Conservation (phyloP, 2,329 filamentous ascomycete genomes). For the Aphanoascus verrucosus region DNA sequence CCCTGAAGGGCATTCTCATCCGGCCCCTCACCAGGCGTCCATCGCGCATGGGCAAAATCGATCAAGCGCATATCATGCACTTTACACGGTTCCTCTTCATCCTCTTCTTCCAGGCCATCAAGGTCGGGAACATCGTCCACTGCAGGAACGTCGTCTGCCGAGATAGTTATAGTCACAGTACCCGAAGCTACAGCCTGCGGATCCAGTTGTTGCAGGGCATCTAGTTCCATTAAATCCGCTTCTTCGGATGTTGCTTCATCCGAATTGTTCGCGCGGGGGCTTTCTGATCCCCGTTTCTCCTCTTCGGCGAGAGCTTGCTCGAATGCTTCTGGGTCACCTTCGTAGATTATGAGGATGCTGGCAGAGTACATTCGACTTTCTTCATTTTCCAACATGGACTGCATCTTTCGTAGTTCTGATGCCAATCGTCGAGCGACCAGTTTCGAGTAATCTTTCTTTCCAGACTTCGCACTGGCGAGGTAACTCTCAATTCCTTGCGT, state of each 20-base stretch:
- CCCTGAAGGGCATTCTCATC: slow-evolving; percentile 76
- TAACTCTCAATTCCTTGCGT: slow-evolving; percentile 49
- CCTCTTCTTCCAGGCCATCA: slow-evolving; percentile 45
- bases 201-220: not conserved
- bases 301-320: slow-evolving; percentile 37
- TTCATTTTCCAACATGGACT: slow-evolving; percentile 42
- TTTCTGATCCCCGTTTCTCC: slow-evolving; percentile 16
- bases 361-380: slow-evolving; percentile 60
- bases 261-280: slow-evolving; percentile 12
- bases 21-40: slow-evolving; percentile 67
- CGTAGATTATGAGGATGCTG: slow-evolving; percentile 55
- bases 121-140: not conserved
- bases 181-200: not conserved
- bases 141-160: not conserved
- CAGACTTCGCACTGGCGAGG: slow-evolving; percentile 38
- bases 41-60: slow-evolving; percentile 89
- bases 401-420: slow-evolving; percentile 35
- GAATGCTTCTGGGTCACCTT: slow-evolving; percentile 50
- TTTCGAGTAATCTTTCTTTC: slow-evolving; percentile 34
- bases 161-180: not conserved
- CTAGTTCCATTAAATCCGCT: not conserved
- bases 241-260: slow-evolving; percentile 14
- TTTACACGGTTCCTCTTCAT: slow-evolving; percentile 48
- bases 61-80: slow-evolving; percentile 79
- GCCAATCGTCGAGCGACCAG: slow-evolving; percentile 34